These are phyloP conservation scores for Stramenopiles sp. DNA, from an alignment of 352 stramenopile species.

Conservation along the genomic window DNA sequence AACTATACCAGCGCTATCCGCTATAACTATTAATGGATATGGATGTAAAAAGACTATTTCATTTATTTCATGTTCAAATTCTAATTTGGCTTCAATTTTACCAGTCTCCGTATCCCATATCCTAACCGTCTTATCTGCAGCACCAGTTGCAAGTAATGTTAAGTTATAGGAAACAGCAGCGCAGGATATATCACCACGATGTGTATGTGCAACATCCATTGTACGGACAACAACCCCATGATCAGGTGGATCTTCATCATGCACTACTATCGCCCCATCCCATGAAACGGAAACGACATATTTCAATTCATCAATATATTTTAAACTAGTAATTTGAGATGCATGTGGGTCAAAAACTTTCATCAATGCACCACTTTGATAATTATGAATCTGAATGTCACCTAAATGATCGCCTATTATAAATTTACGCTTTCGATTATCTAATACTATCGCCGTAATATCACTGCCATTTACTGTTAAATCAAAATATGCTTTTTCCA, in stretches of 20 bases:
- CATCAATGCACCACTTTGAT: conserved; percentile 57
- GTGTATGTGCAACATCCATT: conserved; percentile 45
- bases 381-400: conserved; percentile 52
- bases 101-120: no score
- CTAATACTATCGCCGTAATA: conserved; percentile 48
- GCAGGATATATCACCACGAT: no score
- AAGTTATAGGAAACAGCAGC: no score
- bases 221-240: conserved; percentile 41
- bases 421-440: conserved; percentile 56
- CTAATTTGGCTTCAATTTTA: no score
- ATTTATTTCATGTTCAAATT: no score
- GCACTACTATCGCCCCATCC: conserved; percentile 50
- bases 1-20: no score
- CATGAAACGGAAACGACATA: conserved; percentile 51
- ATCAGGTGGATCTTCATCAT: conserved; percentile 56
- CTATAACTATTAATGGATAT: no score
- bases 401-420: conserved; percentile 52
- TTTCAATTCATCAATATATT: conserved; percentile 56
- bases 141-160: no score
- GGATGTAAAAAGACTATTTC: no score
- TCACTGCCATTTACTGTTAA: conserved; percentile 41
- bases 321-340: conserved; percentile 44
- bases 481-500: conserved; percentile 47
- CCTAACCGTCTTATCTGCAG: no score
- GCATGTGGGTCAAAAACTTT: conserved; percentile 49